Evolutionary conservation across 78 protist genomes (phyloP).

Genomic region (Speleostelium caveatum): DNA sequence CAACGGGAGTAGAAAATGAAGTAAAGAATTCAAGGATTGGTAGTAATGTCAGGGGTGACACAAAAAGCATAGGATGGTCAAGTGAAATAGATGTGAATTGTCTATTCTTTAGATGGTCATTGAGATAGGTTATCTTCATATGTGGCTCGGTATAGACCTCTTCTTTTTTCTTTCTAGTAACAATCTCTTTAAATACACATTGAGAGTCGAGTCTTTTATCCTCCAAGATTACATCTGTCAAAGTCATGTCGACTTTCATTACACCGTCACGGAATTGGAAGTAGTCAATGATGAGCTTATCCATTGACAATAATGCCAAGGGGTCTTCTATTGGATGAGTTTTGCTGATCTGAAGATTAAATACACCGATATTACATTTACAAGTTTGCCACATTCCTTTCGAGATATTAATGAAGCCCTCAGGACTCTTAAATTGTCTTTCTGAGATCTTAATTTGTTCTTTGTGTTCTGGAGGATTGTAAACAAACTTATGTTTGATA

Average conservation of each 20-base stretch:
- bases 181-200: slow-evolving; percentile 65
- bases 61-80: slow-evolving; percentile 67
- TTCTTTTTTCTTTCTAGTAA: slow-evolving; percentile 27
- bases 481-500: neutral
- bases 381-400: neutral
- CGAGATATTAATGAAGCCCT: slow-evolving; percentile 27
- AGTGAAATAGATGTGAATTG: slow-evolving; percentile 32
- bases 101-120: slow-evolving; percentile 15
- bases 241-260: neutral
- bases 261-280: slow-evolving; percentile 12
- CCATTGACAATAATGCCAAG: slow-evolving; percentile 17
- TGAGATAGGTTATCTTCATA: neutral
- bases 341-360: slow-evolving; percentile 26
- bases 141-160: neutral
- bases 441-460: slow-evolving; percentile 62
- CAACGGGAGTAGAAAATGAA: slow-evolving; percentile 3
- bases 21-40: slow-evolving; percentile 69
- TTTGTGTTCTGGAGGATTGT: neutral
- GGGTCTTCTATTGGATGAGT: slow-evolving; percentile 20
- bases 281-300: slow-evolving; percentile 13
- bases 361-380: neutral
- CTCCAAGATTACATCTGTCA: neutral
- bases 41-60: slow-evolving; percentile 44
- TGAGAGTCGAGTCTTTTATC: slow-evolving; percentile 35
- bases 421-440: slow-evolving; percentile 26